Conservation (phyloP, 2,329 filamentous ascomycete genomes). For the Leptographium lundbergii region DNA sequence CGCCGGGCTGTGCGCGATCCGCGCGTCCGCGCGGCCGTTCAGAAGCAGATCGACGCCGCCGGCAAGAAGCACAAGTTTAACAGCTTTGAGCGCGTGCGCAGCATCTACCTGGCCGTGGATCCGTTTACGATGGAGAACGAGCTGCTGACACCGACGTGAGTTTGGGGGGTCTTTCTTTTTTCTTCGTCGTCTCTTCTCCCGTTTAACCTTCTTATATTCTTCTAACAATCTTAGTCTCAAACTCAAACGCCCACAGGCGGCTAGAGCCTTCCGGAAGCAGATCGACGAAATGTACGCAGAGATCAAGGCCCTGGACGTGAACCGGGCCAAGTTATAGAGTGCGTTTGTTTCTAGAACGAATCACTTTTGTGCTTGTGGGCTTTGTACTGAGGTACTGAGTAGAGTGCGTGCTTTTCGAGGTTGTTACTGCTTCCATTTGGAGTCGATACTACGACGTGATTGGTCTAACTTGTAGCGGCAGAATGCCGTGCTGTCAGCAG, state of each 20-base stretch:
- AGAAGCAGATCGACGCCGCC: conserved; percentile 67
- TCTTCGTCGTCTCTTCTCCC: conserved; percentile 14
- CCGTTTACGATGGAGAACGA: conserved; percentile 93
- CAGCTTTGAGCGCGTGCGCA: conserved; percentile 73
- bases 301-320: conserved; percentile 26
- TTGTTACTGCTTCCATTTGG: too few species aligned
- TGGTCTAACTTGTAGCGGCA: too few species aligned
- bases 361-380: too few species aligned
- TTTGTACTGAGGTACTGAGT: too few species aligned
- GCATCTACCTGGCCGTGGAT: conserved; percentile 64
- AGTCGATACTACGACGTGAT: too few species aligned
- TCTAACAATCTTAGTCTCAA: conserved; percentile 33
- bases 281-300: conserved; percentile 46
- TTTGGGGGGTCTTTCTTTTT: conserved; percentile 13
- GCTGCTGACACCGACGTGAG: conserved; percentile 77
- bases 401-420: too few species aligned
- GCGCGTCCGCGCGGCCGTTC: conserved; percentile 59
- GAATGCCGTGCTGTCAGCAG: background rate
- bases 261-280: conserved; percentile 36
- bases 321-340: conserved; percentile 31
- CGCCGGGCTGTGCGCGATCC: conserved; percentile 54
- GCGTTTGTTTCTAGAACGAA: too few species aligned
- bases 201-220: too few species aligned
- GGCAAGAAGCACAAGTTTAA: conserved; percentile 81
- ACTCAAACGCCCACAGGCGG: conserved; percentile 45